phyloP scores from a whole-genome alignment of 2,329 filamentous ascomycete genomes.

The Cladosporium sp. region DNA sequence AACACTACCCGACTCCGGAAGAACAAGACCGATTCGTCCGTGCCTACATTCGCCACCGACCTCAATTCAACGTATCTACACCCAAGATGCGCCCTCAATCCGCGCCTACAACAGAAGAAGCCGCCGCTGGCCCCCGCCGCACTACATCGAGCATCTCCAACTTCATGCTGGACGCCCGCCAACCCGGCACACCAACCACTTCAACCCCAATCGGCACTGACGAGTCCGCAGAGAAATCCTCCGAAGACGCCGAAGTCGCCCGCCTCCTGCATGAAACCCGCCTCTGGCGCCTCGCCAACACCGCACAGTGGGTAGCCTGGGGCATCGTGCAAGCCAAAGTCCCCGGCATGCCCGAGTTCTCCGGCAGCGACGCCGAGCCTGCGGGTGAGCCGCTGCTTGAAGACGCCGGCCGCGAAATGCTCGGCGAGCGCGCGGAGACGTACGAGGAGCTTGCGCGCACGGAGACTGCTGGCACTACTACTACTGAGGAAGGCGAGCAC shows the following conservation, averaged over 20 bases:
- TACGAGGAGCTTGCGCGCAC: slow-evolving; percentile 24
- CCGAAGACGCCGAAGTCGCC: slow-evolving; percentile 65
- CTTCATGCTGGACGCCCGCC: slow-evolving; percentile 73
- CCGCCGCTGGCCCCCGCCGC: slow-evolving; percentile 31
- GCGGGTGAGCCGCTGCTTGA: slow-evolving; percentile 25
- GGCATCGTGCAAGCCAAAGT: slow-evolving; percentile 93
- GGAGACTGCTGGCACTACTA: slow-evolving; percentile 20
- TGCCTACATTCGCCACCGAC: slow-evolving; percentile 81
- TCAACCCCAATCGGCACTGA: slow-evolving; percentile 20
- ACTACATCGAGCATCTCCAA: slow-evolving; percentile 48
- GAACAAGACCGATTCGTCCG: slow-evolving; percentile 84
- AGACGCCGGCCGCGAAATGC: slow-evolving; percentile 24
- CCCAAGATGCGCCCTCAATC: slow-evolving; percentile 33
- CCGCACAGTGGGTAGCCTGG: slow-evolving; percentile 91
- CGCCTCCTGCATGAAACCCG: slow-evolving; percentile 75
- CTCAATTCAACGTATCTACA: slow-evolving; percentile 60
- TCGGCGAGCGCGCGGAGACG: slow-evolving; percentile 32
- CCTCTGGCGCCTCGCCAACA: slow-evolving; percentile 85
- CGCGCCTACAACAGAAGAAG: slow-evolving; percentile 23
- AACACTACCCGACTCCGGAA: slow-evolving; percentile 72
- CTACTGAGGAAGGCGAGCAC: slow-evolving; percentile 40
- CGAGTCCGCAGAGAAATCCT: slow-evolving; percentile 53
- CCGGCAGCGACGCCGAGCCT: slow-evolving; percentile 25
- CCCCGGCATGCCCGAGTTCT: slow-evolving; percentile 63
- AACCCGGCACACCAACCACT: slow-evolving; percentile 53